phyloP scores from a whole-genome alignment of 148 eudicot genomes.

The Nepenthes gracilis region DNA sequence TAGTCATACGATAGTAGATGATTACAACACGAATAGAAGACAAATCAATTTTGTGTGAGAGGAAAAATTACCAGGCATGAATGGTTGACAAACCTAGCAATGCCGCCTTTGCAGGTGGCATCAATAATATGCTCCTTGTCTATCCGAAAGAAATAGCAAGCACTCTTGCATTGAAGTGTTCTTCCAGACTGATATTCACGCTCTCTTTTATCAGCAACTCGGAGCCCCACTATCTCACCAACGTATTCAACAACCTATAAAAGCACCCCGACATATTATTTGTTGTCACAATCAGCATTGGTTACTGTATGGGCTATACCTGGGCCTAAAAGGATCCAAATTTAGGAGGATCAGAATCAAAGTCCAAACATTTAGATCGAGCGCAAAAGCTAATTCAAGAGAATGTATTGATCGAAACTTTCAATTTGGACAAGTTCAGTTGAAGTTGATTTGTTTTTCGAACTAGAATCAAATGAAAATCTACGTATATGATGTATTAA shows the following conservation, averaged over 20 bases:
- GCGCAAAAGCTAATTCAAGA: too few relatives aligned
- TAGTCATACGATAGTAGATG: neutral
- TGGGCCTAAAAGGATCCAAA: too few relatives aligned
- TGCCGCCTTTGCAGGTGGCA: constrained; percentile 76
- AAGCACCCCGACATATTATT: neutral
- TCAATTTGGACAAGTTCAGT: too few relatives aligned
- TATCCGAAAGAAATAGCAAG: constrained; percentile 73
- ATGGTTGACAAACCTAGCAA: constrained; percentile 83
- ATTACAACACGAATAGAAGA: neutral
- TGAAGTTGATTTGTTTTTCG: too few relatives aligned
- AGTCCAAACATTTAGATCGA: too few relatives aligned
- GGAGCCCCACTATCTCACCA: constrained; percentile 74
- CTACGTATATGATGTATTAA: too few relatives aligned
- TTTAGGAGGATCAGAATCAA: too few relatives aligned
- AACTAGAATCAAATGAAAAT: too few relatives aligned
- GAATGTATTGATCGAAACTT: too few relatives aligned
- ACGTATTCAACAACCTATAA: constrained; percentile 70
- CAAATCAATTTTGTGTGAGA: constrained; percentile 1
- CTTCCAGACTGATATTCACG: constrained; percentile 54
- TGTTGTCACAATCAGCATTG: neutral
- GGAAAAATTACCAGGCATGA: constrained; percentile 48
- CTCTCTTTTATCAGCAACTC: constrained; percentile 76
- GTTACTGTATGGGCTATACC: too few relatives aligned
- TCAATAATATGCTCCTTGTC: constrained; percentile 77
- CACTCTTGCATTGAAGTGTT: constrained; percentile 57